These are phyloP conservation scores for Beauveria scarabaeidicola DNA, from an alignment of 2,329 filamentous ascomycete genomes.

Conservation along the genomic window DNA sequence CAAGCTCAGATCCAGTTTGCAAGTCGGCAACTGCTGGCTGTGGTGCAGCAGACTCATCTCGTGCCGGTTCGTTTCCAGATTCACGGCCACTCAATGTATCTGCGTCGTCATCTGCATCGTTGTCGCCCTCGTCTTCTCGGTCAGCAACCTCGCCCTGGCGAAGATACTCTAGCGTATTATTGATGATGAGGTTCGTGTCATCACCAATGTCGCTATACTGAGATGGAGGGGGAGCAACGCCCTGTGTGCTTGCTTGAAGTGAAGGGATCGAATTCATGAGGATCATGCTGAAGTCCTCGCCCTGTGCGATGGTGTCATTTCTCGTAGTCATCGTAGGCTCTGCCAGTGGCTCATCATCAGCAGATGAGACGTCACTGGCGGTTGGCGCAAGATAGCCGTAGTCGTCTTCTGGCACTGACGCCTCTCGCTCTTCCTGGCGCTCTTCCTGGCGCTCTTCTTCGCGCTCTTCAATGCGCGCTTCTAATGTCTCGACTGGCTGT, in stretches of 20 bases:
- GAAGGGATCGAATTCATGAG: conserved; percentile 47
- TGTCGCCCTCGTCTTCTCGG: conserved; percentile 12
- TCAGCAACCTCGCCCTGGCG: conserved; percentile 25
- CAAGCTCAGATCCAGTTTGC: background rate
- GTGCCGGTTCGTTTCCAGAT: background rate
- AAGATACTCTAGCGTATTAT: conserved; percentile 43
- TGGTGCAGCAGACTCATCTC: background rate
- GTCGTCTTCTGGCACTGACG: conserved; percentile 14
- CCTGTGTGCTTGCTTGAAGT: conserved; percentile 33
- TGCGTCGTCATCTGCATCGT: conserved; percentile 7
- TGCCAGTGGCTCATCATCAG: conserved; percentile 21
- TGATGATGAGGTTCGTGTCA: conserved; percentile 48
- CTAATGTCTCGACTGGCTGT: conserved; percentile 11
- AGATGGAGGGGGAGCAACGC: conserved; percentile 22
- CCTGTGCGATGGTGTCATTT: conserved; percentile 38
- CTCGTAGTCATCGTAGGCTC: conserved; percentile 13
- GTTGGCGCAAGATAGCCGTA: conserved; percentile 23
- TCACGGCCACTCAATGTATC: conserved; percentile 10
- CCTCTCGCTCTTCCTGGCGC: background rate
- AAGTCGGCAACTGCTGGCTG: background rate
- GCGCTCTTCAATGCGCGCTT: background rate
- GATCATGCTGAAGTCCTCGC: conserved; percentile 53
- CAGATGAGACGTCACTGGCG: conserved; percentile 27
- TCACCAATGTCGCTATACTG: conserved; percentile 42
- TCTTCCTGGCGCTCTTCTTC: background rate